Base-by-base conservation (phyloP, 257 asterid species). In the Plantago elongata region DNA sequence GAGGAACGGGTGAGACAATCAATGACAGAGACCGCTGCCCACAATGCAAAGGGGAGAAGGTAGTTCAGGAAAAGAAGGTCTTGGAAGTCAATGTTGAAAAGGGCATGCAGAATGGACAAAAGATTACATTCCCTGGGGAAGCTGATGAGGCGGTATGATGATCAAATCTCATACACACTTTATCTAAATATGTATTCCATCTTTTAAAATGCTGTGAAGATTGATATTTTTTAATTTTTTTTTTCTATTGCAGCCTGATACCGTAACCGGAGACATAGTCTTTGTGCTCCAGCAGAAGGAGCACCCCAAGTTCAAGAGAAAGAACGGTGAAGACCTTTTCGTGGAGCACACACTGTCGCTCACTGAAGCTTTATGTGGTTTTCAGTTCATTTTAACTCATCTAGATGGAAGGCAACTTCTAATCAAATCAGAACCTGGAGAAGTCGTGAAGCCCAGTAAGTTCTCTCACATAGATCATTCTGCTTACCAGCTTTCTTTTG, bases 1-100 rank as follows among this genome's bases (percentile, higher is more conserved):
- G 68, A 37, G 87, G 87, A 11, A 78, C 87, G 0, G 87, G 87
- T 15, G 87, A 81, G 57, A 74, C 84, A 18, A 81, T 81, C 27
- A 78, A 12, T 37, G 87, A 78, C 10, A 81, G 67, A 48, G 87
- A 81, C 43, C 69, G 84, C 4, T 81, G 87, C 51, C 27, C 77
- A 8, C 79, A 62, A 29, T 81, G 87, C 77, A 81, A 78, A 68
- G 87, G 84, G 18, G 84, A 81, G 62, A 81, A 81, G 68, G 87
- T 81, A 4, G 82, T 78, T 4, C 84, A 70, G 61, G 81, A 78
- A 40, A 81, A 81, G 78, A 81, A 81, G 63, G 87, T 78, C 7
- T 38, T 81, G 74, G 87, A 81, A 65, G 84, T 78, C 47, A 80
- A 78, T 45, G 87, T 81, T 3, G 87, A 81, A 44, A 81, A 81